Base-by-base conservation (phyloP, 371 early-diverging fungal species). In the Mucor piriformis region DNA sequence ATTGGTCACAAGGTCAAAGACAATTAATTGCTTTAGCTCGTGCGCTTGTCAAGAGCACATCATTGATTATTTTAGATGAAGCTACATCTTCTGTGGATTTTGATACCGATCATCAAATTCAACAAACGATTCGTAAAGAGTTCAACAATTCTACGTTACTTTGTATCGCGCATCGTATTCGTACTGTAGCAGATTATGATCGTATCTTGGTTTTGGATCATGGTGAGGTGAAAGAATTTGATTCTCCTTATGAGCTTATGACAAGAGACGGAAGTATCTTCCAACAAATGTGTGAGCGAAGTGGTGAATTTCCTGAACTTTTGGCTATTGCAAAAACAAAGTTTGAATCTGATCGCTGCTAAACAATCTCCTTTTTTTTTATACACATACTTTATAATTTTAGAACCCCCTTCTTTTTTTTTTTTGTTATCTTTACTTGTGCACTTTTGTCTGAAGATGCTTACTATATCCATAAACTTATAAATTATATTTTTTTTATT, bases 171-270 rank as follows among this genome's bases (percentile, higher is more conserved):
- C 92, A 93, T 63, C 87, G 92, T 12, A 81, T 92, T 63, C 79
- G 87, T 53, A 93, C 94, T 0, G 85, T 97, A 20, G 90, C 94
- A 57, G 95, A 95, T 65, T 96, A 92, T 58, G 95, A 95, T 72
- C 79, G 80, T 40, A 88, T 96, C n/a, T 62, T 95, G 34, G 94
- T 94, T 2, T 72, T 95, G 57, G 92, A 93, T 62, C 86, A 86
- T 34, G 95, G 96, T 6, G 49, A 64, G 23, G 73, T 95, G 3
- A 88, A 87, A 6, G 95, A 96, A 71, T 88, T 82, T 64, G 91
- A 84, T 57, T 80, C 85, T 1, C 90, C 90, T 0, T 72, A 69
- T 56, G 66, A 54, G 8, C 72, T 91, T 57, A 79, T 91, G 61
- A 70, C 64, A 8, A 64, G 63, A 12, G 70, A 81, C n/a, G 83